Base-by-base conservation (phyloP, 2,329 filamentous ascomycete species). In the Neurospora sp. region DNA sequence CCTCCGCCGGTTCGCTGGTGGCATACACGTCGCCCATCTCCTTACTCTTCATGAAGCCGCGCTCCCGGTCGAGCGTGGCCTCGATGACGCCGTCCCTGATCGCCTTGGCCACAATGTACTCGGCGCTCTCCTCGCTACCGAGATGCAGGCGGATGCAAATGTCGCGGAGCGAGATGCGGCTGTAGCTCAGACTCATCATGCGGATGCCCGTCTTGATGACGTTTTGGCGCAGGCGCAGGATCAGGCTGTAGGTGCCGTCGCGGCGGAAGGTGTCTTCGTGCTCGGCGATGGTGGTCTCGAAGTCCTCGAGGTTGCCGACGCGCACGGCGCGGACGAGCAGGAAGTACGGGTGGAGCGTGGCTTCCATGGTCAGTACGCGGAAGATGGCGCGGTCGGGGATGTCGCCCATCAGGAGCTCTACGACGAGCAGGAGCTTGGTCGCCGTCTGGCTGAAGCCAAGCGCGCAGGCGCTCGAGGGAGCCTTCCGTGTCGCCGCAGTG, bases 151-250 rank as follows among this genome's bases (percentile, higher is more conserved):
- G 92, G 71, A 98, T 93, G 83, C 96, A 99, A 75, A 99, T 99
- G 79, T 99, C 96, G 70, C 96, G 91, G 69, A 99, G 87, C 1
- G 95, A 97, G 77, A 99, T 99, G 73, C 95, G 92, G 71, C 95
- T 97, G 84, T 99, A 99, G 23, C 94, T 97, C 73, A 99, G 85
- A 52, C 95, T 98, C 88, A 99, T 97, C 93, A 98, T 97, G 75
- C 96, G 93, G 73, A 99, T 97, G 74, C 96, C 96, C 3, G 96
- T 99, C 86, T 97, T 97, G 88, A 99, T 98, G 78, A 99, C 96
- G 79, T 99, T 99, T 82, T 99, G 96, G 76, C 96, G 90, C 72
- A 99, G 86, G 73, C 96, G 94, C 73, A 98, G 87, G 76, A 98
- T 96, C 70, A 99, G 86, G 11, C 94, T 97, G 84, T 98, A 98